phyloP scores from a whole-genome alignment of 306 rosid species.

The Cucurbita argyrosperma region DNA sequence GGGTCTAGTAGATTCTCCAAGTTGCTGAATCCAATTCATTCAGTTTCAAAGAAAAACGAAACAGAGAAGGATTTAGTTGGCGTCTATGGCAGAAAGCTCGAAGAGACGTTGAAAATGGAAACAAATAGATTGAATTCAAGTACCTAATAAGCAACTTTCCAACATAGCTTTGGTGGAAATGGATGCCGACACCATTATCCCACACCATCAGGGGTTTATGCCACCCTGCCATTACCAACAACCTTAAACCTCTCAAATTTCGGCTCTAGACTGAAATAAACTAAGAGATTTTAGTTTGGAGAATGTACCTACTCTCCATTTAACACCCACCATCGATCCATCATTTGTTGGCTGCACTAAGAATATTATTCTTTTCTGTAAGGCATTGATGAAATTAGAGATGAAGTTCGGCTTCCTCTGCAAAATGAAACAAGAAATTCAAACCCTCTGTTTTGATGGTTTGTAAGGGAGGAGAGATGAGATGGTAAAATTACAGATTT shows the following conservation, averaged over 20 bases:
- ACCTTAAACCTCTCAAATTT: neutral
- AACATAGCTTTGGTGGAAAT: conserved; percentile 31
- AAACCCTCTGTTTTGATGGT: too few relatives aligned
- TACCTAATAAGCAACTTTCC: conserved; percentile 60
- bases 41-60: neutral
- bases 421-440: neutral
- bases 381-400: conserved; percentile 16
- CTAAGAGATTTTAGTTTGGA: neutral
- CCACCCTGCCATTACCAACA: conserved; percentile 31
- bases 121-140: neutral
- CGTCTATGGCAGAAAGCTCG: too few relatives aligned
- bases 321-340: conserved; percentile 47
- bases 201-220: conserved; percentile 22
- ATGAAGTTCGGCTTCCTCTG: conserved; percentile 50
- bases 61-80: too few relatives aligned
- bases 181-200: conserved; percentile 50
- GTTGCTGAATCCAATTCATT: conserved; percentile 24
- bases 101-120: too few relatives aligned
- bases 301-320: conserved; percentile 52
- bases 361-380: conserved; percentile 27
- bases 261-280: neutral
- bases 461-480: conserved; percentile 13
- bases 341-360: conserved; percentile 34
- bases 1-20: conserved; percentile 49
- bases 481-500: conserved; percentile 22